phyloP scores from a whole-genome alignment of 2,329 filamentous ascomycete species.

The Penicillium sp. region DNA sequence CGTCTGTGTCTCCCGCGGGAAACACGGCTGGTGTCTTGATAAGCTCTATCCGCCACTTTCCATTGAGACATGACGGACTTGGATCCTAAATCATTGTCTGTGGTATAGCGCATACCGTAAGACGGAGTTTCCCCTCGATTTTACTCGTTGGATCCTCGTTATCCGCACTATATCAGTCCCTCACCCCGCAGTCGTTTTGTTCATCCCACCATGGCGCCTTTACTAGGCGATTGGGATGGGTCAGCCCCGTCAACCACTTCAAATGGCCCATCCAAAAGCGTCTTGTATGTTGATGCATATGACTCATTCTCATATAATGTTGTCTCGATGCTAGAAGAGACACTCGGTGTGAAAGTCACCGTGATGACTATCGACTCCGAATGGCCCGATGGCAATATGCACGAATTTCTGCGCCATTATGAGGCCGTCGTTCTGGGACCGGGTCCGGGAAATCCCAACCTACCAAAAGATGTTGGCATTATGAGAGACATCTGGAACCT shows the following conservation, averaged over 20 bases:
- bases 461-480: slow-evolving; percentile 74
- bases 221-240: slow-evolving; percentile 28
- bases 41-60: slow-evolving; percentile 2
- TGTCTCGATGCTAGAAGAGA: slow-evolving; percentile 72
- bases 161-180: neutral
- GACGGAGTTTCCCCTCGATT: neutral
- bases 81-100: neutral
- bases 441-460: slow-evolving; percentile 78
- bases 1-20: neutral
- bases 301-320: slow-evolving; percentile 98
- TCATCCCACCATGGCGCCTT: slow-evolving; percentile 28
- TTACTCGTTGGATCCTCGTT: neutral
- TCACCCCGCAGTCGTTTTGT: neutral
- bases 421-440: slow-evolving; percentile 88
- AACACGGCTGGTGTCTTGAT: neutral
- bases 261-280: slow-evolving; percentile 33
- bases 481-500: slow-evolving; percentile 76
- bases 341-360: slow-evolving; percentile 66
- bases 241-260: neutral
- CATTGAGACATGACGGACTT: neutral
- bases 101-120: neutral
- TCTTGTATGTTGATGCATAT: slow-evolving; percentile 92
- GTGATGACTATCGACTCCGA: slow-evolving; percentile 69
- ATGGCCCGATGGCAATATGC: slow-evolving; percentile 45
- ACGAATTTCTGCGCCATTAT: slow-evolving; percentile 59